Evolutionary conservation across 2,329 filamentous ascomycete genomes (phyloP).

Genomic region (Leptographium procerum): DNA sequence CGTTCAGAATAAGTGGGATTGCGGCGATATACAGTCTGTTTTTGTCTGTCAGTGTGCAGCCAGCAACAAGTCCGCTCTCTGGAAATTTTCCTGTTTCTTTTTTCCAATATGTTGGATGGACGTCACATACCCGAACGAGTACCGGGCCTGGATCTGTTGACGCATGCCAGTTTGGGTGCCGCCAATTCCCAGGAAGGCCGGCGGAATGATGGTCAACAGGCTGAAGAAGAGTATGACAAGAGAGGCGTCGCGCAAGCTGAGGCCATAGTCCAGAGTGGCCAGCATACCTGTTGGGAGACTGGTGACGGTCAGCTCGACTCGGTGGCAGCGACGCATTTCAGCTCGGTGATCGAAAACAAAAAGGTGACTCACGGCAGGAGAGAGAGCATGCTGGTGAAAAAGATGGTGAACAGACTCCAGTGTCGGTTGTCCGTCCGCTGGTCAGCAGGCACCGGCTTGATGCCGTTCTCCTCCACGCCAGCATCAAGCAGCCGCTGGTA

Average conservation of each 20-base stretch:
- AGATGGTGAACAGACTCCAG: conserved; percentile 47
- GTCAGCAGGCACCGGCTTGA: conserved; percentile 43
- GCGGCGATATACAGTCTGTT: conserved; percentile 36
- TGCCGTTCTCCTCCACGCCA: conserved; percentile 42
- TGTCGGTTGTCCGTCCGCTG: conserved; percentile 41
- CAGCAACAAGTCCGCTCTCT: neutral
- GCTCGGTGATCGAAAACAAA: neutral
- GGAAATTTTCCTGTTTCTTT: neutral
- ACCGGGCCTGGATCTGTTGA: conserved; percentile 50
- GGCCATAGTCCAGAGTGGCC: conserved; percentile 40
- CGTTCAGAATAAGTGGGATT: conserved; percentile 41
- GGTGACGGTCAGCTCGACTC: neutral
- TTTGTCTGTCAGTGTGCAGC: neutral
- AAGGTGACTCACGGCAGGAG: conserved; percentile 39
- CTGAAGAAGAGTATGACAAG: conserved; percentile 50
- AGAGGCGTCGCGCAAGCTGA: conserved; percentile 43
- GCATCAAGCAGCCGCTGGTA: conserved; percentile 30
- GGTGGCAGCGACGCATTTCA: neutral
- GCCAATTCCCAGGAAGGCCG: conserved; percentile 43
- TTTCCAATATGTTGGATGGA: neutral
- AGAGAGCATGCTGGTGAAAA: conserved; percentile 46
- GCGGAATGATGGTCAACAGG: conserved; percentile 38
- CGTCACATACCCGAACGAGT: conserved; percentile 38
- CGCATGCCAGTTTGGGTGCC: conserved; percentile 46
- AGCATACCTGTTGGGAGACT: conserved; percentile 48